phyloP scores from a whole-genome alignment of 495 filamentous ascomycete species.

The Penicillium cinerascens region DNA sequence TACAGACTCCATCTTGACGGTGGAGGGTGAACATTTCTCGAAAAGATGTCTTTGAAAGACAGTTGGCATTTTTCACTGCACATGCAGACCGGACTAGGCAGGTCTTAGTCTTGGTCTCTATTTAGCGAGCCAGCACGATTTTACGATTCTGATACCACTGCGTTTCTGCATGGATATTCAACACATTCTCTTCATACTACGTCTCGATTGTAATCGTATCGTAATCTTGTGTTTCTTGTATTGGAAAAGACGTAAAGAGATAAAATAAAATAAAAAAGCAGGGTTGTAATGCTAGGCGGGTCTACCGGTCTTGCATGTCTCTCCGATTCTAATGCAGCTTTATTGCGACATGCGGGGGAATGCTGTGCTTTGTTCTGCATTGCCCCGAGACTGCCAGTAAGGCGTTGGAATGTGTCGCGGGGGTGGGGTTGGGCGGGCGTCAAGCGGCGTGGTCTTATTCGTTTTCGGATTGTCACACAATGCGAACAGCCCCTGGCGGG shows the following conservation, averaged over 20 bases:
- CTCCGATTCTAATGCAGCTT: background rate
- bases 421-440: background rate
- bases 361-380: background rate
- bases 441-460: background rate
- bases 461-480: background rate
- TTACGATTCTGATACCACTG: slow-evolving; percentile 3
- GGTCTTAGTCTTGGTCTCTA: slow-evolving; percentile 3
- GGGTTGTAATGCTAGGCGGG: background rate
- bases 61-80: background rate
- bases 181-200: background rate
- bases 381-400: background rate
- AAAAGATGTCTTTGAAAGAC: background rate
- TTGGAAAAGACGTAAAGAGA: too few species aligned
- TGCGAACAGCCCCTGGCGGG: background rate
- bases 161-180: background rate
- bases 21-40: background rate
- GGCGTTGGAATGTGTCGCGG: background rate
- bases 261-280: background rate
- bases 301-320: background rate
- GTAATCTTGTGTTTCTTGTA: too few species aligned
- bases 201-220: background rate
- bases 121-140: slow-evolving; percentile 8
- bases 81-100: background rate
- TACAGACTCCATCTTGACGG: background rate
- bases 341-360: background rate